Evolutionary conservation across 352 stramenopile species (phyloP), one percentile per base, ranked within the genome.

Genomic region (Pythium folliculosum): DNA sequence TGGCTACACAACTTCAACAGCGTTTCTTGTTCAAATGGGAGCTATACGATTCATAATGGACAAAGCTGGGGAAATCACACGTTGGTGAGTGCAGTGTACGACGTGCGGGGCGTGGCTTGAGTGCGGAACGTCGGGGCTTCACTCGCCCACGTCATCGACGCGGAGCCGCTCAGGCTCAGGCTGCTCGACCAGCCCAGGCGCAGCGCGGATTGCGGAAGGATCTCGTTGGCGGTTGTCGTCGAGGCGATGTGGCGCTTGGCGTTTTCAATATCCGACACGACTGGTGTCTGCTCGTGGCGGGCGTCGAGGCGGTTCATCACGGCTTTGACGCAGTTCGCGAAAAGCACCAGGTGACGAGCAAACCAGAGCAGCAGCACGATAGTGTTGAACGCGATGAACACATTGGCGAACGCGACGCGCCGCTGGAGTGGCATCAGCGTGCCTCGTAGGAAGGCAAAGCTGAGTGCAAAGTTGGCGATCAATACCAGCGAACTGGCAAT

Each of bases 331-430:
- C 80, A 77, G 53, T 77, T 78, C 40, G 70, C 83, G 49, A 76
- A 76, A 14, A 76, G 21, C 10, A 76, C 45, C 17, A 76, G 30
- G 35, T 66, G 63, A 16, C 69, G 69, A 9, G 60, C 50, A 37
- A 76, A 76, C 64, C 69, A 76, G 10, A 72, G 23, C 17, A 76
- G 21, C 1, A 76, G 43, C 2, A 76, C 54, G 21, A 57, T 40
- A 14, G 69, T 72, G 72, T 91, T 91, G 70, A 91, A 73, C 19
- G 63, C 78, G 27, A 91, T 88, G 63, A 84, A 89, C 22, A 70
- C 77, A 44, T 89, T 71, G 1, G 80, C 82, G 14, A 87, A 66
- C 16, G 30, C 63, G 30, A 74, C 75, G 17, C 78, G 72, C 0
- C 58, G 72, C 8, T 70, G 73, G 17, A 72, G 56, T 16, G 80